A percentile compares a stretch with the other conserved stretches of the same genome.
phyloP scores from a whole-genome alignment of 2,329 filamentous ascomycete genomes.

The Clonostachys byssicola region DNA sequence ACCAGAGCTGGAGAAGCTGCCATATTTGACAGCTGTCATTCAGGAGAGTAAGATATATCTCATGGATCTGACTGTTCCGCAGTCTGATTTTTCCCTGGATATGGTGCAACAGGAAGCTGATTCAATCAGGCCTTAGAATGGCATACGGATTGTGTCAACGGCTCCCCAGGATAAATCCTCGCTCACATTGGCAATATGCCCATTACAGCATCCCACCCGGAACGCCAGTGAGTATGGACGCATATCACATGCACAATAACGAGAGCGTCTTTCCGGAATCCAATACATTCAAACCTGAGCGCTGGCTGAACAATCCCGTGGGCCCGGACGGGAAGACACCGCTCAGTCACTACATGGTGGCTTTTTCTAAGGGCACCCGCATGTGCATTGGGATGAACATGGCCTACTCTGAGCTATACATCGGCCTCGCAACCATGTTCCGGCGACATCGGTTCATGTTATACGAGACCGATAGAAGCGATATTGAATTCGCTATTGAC shows the following conservation, averaged over 20 bases:
- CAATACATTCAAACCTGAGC: constrained; percentile 8
- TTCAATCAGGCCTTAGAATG: too few relatives aligned
- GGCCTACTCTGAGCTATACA: constrained; percentile 11
- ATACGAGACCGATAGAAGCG: constrained; percentile 6
- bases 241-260: background rate
- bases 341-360: background rate
- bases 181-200: background rate
- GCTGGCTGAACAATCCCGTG: constrained; percentile 6
- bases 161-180: too few relatives aligned
- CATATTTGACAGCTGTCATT: constrained; percentile 19
- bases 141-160: too few relatives aligned
- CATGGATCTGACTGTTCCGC: too few relatives aligned
- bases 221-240: background rate
- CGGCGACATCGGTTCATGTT: constrained; percentile 9
- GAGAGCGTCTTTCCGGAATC: constrained; percentile 4
- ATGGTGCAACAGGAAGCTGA: too few relatives aligned
- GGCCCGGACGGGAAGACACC: background rate
- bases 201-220: background rate
- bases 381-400: constrained; percentile 12
- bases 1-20: constrained; percentile 22
- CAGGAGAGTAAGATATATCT: background rate
- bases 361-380: constrained; percentile 9
- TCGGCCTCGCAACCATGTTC: constrained; percentile 4
- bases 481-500: constrained; percentile 2
- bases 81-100: too few relatives aligned